Conservation (phyloP, 805 yeast genomes). For the Nakazawaea anatomiae region DNA sequence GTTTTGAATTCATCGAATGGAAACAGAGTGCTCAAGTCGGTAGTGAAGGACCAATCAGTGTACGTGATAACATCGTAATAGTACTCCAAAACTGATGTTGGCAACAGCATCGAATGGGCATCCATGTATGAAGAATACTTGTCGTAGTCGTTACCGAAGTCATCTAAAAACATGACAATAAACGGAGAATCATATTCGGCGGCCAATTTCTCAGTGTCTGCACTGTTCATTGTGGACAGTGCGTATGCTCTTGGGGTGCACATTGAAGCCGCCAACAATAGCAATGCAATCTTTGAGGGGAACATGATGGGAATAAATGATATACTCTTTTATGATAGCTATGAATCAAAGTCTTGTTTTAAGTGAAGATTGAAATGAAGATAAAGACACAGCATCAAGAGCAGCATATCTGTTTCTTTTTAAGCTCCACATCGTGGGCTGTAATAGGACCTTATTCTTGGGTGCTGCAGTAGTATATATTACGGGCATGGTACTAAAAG, state of each 20-base stretch:
- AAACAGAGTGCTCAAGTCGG: conserved; percentile 20
- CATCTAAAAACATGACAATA: conserved; percentile 24
- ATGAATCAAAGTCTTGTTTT: too few relatives aligned
- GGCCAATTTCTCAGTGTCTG: conserved; percentile 24
- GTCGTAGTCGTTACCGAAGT: conserved; percentile 21
- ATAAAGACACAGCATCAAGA: too few relatives aligned
- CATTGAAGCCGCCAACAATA: too few relatives aligned
- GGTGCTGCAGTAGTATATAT: too few relatives aligned
- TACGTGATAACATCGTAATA: conserved; percentile 16
- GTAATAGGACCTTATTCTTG: too few relatives aligned
- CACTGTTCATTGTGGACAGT: conserved; percentile 17
- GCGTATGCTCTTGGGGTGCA: background rate
- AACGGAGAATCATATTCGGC: conserved; percentile 24
- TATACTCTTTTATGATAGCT: too few relatives aligned
- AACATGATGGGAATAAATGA: too few relatives aligned
- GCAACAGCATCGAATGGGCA: conserved; percentile 20
- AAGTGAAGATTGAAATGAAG: too few relatives aligned
- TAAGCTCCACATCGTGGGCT: too few relatives aligned
- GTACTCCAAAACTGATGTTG: conserved; percentile 23
- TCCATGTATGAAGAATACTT: conserved; percentile 30
- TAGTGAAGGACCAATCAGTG: conserved; percentile 16
- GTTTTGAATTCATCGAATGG: conserved; percentile 28
- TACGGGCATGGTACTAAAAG: too few relatives aligned
- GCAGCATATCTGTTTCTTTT: too few relatives aligned
- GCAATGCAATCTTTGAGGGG: too few relatives aligned